A percentile compares a stretch with the other conserved stretches of the same genome.
phyloP scores from a whole-genome alignment of 139 green algal species.

The Chlorella sorokiniana region DNA sequence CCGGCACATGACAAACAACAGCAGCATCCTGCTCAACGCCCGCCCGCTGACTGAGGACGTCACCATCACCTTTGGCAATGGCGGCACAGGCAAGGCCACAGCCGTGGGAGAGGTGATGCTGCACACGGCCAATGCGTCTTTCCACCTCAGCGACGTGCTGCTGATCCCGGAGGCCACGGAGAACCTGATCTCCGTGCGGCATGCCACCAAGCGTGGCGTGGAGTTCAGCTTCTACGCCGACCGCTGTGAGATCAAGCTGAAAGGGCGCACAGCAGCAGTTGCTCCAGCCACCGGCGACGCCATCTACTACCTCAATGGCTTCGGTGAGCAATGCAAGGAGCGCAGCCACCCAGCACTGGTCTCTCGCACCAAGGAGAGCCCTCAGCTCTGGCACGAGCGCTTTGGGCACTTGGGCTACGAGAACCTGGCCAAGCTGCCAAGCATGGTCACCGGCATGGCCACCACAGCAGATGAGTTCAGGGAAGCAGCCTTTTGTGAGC shows the following conservation, averaged over 20 bases:
- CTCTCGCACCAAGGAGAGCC: not conserved
- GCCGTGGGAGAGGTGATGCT: not conserved
- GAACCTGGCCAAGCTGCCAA: not conserved
- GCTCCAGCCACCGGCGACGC: not conserved
- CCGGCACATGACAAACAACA: not conserved
- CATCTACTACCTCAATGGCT: no score
- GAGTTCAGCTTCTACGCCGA: constrained; percentile 1
- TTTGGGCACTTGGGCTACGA: constrained; percentile 9
- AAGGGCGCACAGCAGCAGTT: not conserved
- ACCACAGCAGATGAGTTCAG: constrained; percentile 1
- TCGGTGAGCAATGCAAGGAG: no score
- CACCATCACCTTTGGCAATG: constrained; percentile 28
- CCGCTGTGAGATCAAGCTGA: not conserved
- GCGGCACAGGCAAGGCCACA: no score
- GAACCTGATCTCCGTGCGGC: constrained; percentile 8
- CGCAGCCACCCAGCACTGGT: not conserved
- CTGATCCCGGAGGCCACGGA: constrained; percentile 3
- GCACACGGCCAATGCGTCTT: not conserved
- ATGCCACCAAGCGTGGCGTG: not conserved
- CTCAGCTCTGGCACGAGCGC: not conserved
- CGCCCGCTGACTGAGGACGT: not conserved
- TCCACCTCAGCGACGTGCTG: not conserved
- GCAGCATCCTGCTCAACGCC: not conserved
- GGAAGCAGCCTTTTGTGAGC: not conserved
- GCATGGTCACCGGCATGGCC: not conserved